phyloP scores from a whole-genome alignment of 2,329 filamentous ascomycete species.

The Alternaria hordeiaustralica region DNA sequence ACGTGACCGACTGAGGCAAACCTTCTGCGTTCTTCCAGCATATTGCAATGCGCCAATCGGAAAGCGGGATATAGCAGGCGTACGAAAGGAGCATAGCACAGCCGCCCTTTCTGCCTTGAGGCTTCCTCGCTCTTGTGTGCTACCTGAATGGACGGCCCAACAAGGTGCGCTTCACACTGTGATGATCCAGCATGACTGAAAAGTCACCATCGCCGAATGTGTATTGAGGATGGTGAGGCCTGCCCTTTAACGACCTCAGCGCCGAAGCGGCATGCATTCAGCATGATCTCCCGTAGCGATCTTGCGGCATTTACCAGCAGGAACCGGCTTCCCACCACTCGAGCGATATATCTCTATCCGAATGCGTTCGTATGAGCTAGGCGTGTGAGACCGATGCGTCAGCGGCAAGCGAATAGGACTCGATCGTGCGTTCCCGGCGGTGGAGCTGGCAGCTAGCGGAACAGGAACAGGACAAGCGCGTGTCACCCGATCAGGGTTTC shows the following conservation, averaged over 20 bases:
- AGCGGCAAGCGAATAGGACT: not conserved
- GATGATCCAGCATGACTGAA: not conserved
- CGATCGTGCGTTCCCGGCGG: not conserved
- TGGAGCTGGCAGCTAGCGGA: not conserved
- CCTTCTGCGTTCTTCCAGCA: not conserved
- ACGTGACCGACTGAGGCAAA: not conserved
- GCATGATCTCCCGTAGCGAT: not conserved
- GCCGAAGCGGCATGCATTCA: not conserved
- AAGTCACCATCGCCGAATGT: not conserved
- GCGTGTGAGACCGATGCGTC: not conserved
- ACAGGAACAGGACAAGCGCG: not conserved
- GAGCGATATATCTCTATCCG: not conserved
- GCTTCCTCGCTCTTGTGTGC: not conserved
- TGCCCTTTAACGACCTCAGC: not conserved
- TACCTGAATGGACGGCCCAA: constrained; percentile 1
- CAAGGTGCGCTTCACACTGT: not conserved
- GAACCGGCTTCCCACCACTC: not conserved
- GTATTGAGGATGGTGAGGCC: not conserved
- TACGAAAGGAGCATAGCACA: not conserved
- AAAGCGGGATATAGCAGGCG: not conserved
- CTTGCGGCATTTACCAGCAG: not conserved
- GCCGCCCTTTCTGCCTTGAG: not conserved
- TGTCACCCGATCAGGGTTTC: not conserved
- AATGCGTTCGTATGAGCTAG: not conserved
- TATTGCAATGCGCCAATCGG: not conserved